phyloP scores from a whole-genome alignment of 1,139 yeast genomes.

The Lodderomyces margitis region DNA sequence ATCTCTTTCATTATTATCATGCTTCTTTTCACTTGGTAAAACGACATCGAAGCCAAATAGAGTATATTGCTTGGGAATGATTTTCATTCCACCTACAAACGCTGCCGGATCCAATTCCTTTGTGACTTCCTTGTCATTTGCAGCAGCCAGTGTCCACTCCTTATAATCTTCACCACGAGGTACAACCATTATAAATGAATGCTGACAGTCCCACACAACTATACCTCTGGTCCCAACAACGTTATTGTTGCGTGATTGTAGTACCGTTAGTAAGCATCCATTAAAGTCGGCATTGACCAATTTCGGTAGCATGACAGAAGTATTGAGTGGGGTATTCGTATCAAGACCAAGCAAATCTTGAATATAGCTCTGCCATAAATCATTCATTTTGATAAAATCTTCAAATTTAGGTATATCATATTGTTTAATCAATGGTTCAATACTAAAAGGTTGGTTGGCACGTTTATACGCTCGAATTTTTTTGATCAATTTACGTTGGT shows the following conservation, averaged over 20 bases:
- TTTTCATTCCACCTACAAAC: constrained; percentile 50
- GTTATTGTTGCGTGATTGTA: constrained; percentile 55
- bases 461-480: constrained; percentile 28
- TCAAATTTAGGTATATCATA: constrained; percentile 50
- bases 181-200: constrained; percentile 64
- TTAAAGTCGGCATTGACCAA: constrained; percentile 80
- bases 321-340: constrained; percentile 10
- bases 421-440: constrained; percentile 30
- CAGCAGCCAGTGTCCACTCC: constrained; percentile 20
- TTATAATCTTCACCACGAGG: constrained; percentile 42
- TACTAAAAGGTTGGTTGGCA: constrained; percentile 21
- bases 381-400: constrained; percentile 51
- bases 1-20: not conserved
- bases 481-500: constrained; percentile 38
- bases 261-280: constrained; percentile 68
- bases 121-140: not conserved
- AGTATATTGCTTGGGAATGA: constrained; percentile 60
- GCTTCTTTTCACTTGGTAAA: constrained; percentile 17
- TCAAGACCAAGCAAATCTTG: constrained; percentile 46
- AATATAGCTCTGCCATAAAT: constrained; percentile 64
- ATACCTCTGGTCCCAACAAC: constrained; percentile 72
- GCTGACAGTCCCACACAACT: constrained; percentile 84
- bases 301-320: constrained; percentile 45
- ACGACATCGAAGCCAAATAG: constrained; percentile 56
- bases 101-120: constrained; percentile 24